Base-by-base conservation (phyloP, 441 rosid species). In the Breynia disticha region DNA sequence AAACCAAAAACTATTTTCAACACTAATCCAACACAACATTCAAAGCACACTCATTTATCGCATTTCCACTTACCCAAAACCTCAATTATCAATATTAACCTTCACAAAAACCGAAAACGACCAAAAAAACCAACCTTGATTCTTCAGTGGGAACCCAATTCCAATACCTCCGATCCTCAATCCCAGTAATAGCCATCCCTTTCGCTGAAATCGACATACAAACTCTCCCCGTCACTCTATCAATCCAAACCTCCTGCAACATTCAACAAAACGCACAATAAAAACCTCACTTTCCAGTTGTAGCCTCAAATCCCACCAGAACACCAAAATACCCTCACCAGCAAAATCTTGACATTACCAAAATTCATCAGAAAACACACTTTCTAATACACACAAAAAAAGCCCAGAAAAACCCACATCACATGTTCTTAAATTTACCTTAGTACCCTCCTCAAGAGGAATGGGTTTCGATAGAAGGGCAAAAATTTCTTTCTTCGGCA, bases 131-230 rank as follows among this genome's bases (percentile, higher is more conserved):
- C 21, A 54, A 90, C 97, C 96, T 87, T 53, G 97, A 90, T 69
- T 90, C 97, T 76, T 83, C 96, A 4, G 97, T 87, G 2, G 87
- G 73, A 56, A 83, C 57, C 97, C 91, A 84, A 67, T 72, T 90
- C 97, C 97, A 90, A 59, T 90, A 90, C 72, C 96, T 81, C 48
- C 91, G 72, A 55, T 90, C 97, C 21, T 87, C 95, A 20, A 90
- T 87, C 19, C 96, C 95, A 5, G 96, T 90, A 17, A 90, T 84
- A 5, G 84, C 72, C 96, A 90, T 81, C 56, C 84, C 91, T 68
- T 71, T 87, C 0, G 97, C 91, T 3, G 96, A 83, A 57, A 90
- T 75, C 0, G 95, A 79, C 87, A 90, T 73, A 61, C 91, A 84
- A 55, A 83, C 80, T 57, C 86, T 72, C 47, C 97, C 97, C 2